Conservation (phyloP, 352 stramenopile genomes). For the Globisporangium emineosum region DNA sequence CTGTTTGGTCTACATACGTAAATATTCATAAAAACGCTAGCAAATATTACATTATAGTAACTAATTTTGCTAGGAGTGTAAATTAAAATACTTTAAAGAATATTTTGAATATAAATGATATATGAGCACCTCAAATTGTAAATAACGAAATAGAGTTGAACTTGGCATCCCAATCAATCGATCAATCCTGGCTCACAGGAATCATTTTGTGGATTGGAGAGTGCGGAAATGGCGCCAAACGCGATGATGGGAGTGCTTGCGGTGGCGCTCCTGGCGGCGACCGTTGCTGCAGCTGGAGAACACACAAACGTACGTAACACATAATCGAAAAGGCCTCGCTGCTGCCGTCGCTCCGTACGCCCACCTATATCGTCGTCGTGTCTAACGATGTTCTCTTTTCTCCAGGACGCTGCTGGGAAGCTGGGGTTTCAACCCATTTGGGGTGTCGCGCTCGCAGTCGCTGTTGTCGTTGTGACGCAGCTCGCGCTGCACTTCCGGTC, state of each 20-base stretch:
- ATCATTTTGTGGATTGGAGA: not conserved
- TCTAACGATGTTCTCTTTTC: not conserved
- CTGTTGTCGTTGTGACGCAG: constrained; percentile 19
- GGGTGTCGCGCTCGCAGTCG: constrained; percentile 17
- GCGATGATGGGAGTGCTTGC: not conserved
- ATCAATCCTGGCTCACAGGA: not conserved
- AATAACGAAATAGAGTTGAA: not conserved
- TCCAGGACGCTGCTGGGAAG: not conserved
- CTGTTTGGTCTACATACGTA: not conserved
- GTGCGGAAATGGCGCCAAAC: not conserved
- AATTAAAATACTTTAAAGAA: too few species aligned
- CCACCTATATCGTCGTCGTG: not conserved
- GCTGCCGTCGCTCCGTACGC: not conserved
- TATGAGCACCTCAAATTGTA: not conserved
- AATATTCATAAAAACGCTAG: not conserved
- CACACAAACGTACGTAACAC: not conserved
- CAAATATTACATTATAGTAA: not conserved
- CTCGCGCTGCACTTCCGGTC: constrained; percentile 6
- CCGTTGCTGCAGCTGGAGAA: not conserved
- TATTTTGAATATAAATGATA: not conserved
- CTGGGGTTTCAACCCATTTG: constrained; percentile 1
- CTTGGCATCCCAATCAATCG: not conserved
- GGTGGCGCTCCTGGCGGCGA: not conserved
- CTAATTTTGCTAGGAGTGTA: too few species aligned
- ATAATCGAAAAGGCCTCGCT: not conserved